Evolutionary conservation across 2,329 filamentous ascomycete genomes (phyloP), one percentile per base, ranked within the genome.

Genomic region (Xylogone sp.): DNA sequence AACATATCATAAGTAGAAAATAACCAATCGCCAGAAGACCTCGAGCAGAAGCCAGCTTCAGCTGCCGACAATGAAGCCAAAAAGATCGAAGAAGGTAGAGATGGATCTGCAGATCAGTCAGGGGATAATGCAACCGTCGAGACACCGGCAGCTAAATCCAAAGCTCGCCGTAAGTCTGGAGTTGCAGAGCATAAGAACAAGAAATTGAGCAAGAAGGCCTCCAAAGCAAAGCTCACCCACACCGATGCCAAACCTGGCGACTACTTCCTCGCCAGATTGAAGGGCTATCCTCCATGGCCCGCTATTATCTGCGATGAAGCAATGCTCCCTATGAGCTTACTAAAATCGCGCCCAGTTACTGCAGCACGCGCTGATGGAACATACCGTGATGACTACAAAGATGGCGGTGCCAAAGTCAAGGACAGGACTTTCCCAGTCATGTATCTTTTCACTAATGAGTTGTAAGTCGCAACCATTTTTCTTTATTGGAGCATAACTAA

Each of bases 361-460:
- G 91, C 93, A 20, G 84, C 83, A 61, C 84, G 88, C 53, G 74
- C 82, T 20, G 93, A 97, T 69, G 93, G 93, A 52, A 88, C 87
- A 42, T 96, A 94, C 69, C 85, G 89, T 49, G 89, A 91, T 53
- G 88, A 93, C 58, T 97, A 89, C 66, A 83, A 85, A 42, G 91
- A 96, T 62, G 92, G 88, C 54, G 93, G 89, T 62, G 94, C 94
- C 75, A 88, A 91, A 59, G 84, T 82, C 42, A 82, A 86, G 55
- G 91, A 97, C 70, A 83, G 93, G 57, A 91, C 88, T 24, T 97
- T 91, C 68, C 90, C 93, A 4, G 85, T 97, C 65, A 97, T 97
- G 93, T 97, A 96, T 68, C 75, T 97, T 47, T 78, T 83, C 57
- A 96, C 92, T 34, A 97, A 97, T 65, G 93, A 97, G 78, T 97